phyloP scores from a whole-genome alignment of 139 green algal genomes.

The Mesostigma viride region DNA sequence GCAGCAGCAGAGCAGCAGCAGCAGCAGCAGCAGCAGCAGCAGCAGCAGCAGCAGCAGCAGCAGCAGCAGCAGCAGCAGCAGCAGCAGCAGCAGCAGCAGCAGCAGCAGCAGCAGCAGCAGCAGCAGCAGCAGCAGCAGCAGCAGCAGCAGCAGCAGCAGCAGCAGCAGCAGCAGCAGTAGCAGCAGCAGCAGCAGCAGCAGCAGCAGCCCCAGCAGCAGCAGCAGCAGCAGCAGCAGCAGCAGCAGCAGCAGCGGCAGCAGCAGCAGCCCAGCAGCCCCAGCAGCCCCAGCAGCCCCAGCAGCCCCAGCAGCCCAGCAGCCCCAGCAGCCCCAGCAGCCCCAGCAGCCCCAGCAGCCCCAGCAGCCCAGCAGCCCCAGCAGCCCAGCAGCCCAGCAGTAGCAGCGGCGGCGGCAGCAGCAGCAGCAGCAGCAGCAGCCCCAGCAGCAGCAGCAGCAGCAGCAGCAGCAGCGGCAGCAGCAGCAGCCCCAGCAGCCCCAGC shows the following conservation, averaged over 20 bases:
- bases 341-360: too few relatives aligned
- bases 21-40: not conserved
- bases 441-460: too few relatives aligned
- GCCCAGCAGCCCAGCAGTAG: not conserved
- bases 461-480: too few relatives aligned
- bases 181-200: not conserved
- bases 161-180: slow-evolving; percentile 1
- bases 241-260: not conserved
- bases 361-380: too few relatives aligned
- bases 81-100: not conserved
- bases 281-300: too few relatives aligned
- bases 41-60: not conserved
- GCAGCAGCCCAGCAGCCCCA: too few relatives aligned
- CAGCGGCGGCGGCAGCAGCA: not conserved
- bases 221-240: not conserved
- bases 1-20: too few relatives aligned
- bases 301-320: too few relatives aligned
- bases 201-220: too few relatives aligned
- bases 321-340: too few relatives aligned
- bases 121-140: not conserved
- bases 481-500: too few relatives aligned
- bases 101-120: not conserved
- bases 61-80: not conserved
- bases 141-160: not conserved
- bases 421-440: too few relatives aligned